Evolutionary conservation across 129 eudicot species (phyloP), one percentile per base, ranked within the genome.

Genomic region (Cynara cardunculus): DNA sequence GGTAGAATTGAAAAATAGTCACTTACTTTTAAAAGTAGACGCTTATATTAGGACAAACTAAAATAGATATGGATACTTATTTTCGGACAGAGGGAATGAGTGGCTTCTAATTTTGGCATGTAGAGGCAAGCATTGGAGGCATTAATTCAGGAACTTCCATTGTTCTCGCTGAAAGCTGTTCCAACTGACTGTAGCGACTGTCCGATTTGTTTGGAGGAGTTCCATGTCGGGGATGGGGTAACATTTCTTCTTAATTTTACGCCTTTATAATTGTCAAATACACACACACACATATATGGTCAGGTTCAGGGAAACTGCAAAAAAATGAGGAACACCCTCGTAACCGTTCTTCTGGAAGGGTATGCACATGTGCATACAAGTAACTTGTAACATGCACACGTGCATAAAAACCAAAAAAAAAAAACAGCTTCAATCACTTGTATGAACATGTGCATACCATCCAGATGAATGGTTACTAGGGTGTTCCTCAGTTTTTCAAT

Each of bases 121-220:
- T 88, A 96, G 99, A 92, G 92, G 86, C 97, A 92, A 81, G 97
- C 97, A 28, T 92, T 96, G 61, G 97, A 96, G 80, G 88, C 91
- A 21, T 89, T 96, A 24, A 92, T 96, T 83, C 97, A 88, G 73
- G 93, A 92, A 74, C 99, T 96, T 79, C 99, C 99, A 25, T 75
- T 89, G 84, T 96, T 92, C 86, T 82, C 87, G 76, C 86, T 96
- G 78, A 96, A 96, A 87, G 95, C 99, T 24, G 99, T 96, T 78
- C 99, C 99, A 3, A 92, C 97, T 24, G 99, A 96, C 82, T 90
- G 97, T 82, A 92, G 94, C n/a, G 99, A 96, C 85, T 96, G 99
- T 67, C 99, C 97, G 11, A 96, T 96, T 71, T 96, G 99, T 87
- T 85, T 96, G 88, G 99, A 96, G 75, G 99, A 96, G 87, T 96